Conservation (phyloP, 352 stramenopile species). For the Peronosclerospora sorghi region DNA sequence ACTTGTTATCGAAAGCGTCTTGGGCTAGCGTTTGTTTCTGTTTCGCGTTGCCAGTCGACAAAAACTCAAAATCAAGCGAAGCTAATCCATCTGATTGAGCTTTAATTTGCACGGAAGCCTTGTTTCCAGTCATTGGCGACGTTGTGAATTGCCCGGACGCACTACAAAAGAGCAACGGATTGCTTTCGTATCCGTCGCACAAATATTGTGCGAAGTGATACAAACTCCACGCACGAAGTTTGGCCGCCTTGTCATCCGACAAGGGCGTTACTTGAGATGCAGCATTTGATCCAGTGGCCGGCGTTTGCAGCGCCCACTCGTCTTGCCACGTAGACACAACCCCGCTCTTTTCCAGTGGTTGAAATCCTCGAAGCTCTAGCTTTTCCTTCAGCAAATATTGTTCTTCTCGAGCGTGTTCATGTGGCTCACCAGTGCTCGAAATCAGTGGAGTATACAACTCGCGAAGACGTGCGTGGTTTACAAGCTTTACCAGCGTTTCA, state of each 20-base stretch:
- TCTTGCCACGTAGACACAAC: constrained; percentile 8
- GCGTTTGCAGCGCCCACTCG: constrained; percentile 19
- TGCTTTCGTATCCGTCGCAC: constrained; percentile 43
- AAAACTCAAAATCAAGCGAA: constrained; percentile 23
- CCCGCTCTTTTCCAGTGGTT: constrained; percentile 26
- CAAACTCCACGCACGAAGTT: constrained; percentile 53
- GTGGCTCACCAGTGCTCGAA: constrained; percentile 1
- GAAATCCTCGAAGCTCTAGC: constrained; percentile 58
- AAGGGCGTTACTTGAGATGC: constrained; percentile 14
- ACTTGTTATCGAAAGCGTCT: constrained; percentile 1
- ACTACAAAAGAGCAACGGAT: constrained; percentile 39
- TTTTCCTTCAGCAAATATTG: constrained; percentile 60
- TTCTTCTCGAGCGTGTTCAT: constrained; percentile 16
- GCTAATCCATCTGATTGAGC: constrained; percentile 6
- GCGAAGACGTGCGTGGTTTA: constrained; percentile 42
- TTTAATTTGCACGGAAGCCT: constrained; percentile 9
- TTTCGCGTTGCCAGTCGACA: constrained; percentile 11
- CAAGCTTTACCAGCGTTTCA: constrained; percentile 33
- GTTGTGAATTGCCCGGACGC: constrained; percentile 18
- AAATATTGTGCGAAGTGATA: constrained; percentile 46
- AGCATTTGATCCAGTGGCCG: constrained; percentile 3
- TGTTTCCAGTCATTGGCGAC: constrained; percentile 10
- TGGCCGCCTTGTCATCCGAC: constrained; percentile 33
- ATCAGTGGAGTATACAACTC: constrained; percentile 28
- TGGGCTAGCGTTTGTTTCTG: constrained; percentile 7